Conservation (phyloP, 148 eudicot genomes). For the Nepenthes gracilis region DNA sequence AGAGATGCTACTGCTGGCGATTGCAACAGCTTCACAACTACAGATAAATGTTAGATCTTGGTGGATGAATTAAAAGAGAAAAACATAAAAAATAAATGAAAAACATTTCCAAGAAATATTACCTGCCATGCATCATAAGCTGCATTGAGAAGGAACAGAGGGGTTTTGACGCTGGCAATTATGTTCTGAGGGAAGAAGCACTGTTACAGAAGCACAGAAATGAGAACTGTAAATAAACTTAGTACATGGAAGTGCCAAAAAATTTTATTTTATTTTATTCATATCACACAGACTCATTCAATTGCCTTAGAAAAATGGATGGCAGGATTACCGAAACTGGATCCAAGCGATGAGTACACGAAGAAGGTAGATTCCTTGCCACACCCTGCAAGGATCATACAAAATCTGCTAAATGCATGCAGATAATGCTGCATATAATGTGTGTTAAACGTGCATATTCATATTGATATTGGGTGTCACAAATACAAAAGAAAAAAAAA, state of each 20-base stretch:
- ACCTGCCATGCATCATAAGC: slow-evolving; percentile 53
- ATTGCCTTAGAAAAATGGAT: neutral
- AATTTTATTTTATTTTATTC: too few species aligned
- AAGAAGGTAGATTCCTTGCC: slow-evolving; percentile 41
- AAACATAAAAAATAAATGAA: neutral
- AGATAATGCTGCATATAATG: too few species aligned
- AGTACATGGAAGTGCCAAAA: too few species aligned
- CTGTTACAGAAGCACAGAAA: slow-evolving; percentile 11
- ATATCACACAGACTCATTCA: neutral
- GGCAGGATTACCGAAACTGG: slow-evolving; percentile 49
- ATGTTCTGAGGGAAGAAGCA: slow-evolving; percentile 39
- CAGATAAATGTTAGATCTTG: too few species aligned
- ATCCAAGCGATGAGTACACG: slow-evolving; percentile 54
- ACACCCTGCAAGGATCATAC: slow-evolving; percentile 36
- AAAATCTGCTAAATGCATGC: too few species aligned
- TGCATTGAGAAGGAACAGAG: slow-evolving; percentile 35
- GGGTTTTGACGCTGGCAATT: slow-evolving; percentile 24
- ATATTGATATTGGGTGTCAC: too few species aligned
- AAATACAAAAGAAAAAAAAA: too few species aligned
- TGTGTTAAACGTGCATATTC: too few species aligned
- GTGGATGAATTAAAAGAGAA: neutral
- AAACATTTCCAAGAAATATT: neutral
- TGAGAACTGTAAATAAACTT: neutral
- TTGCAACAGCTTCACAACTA: too few species aligned
- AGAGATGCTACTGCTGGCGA: too few species aligned